Percentiles rank a stretch among this genome's conserved stretches.
Evolutionary conservation across 352 stramenopile species (phyloP).

Genomic region (Pythium oligandrum): DNA sequence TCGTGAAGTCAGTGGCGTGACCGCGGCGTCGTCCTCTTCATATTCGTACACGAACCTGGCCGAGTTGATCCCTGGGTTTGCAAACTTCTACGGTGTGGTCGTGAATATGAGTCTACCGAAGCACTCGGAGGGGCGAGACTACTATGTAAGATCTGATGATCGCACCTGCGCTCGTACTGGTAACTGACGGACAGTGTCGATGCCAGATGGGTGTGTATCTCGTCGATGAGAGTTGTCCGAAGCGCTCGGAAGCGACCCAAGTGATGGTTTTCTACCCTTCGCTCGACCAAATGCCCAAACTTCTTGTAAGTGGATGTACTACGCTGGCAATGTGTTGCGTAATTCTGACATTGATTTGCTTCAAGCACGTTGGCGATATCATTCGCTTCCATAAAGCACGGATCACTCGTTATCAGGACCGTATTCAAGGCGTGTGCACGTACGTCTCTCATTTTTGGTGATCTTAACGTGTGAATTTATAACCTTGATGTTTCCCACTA

Average conservation of each 20-base stretch:
- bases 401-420: conserved; percentile 60
- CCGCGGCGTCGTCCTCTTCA: conserved; percentile 13
- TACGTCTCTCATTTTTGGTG: conserved; percentile 19
- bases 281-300: conserved; percentile 54
- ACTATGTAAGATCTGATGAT: conserved; percentile 37
- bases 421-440: conserved; percentile 48
- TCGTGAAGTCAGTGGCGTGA: conserved; percentile 13
- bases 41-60: conserved; percentile 61
- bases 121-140: conserved; percentile 49
- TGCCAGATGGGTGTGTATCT: conserved; percentile 67
- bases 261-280: conserved; percentile 64
- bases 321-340: no score
- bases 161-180: not conserved
- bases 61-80: conserved; percentile 51
- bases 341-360: no score
- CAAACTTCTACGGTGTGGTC: conserved; percentile 64
- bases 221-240: conserved; percentile 54
- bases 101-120: conserved; percentile 75
- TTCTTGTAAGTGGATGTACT: conserved; percentile 31
- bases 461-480: not conserved
- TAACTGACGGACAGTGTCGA: not conserved
- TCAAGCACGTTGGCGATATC: conserved; percentile 63
- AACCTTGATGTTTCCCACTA: conserved; percentile 4
- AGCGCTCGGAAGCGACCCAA: conserved; percentile 43
- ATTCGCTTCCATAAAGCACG: conserved; percentile 74